Evolutionary conservation across 306 rosid genomes (phyloP), one percentile per base, ranked within the genome.

Genomic region (Vigna reflexopilosa): DNA sequence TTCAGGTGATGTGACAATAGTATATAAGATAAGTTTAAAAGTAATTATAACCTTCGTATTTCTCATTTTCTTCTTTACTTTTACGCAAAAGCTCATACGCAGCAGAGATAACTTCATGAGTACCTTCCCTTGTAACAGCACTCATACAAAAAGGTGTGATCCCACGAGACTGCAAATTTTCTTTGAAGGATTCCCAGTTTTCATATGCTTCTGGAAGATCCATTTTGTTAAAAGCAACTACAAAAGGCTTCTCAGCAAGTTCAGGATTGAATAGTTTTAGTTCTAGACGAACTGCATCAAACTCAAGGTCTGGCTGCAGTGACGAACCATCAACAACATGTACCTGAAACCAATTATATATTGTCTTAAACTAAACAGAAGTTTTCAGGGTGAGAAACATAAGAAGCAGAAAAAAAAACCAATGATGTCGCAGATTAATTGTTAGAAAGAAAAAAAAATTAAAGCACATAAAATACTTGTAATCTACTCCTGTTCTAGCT

Each of bases 131-230:
- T 83, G 87, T 85, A 73, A 85, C 89, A 51, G 98, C 93, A 68
- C 98, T 92, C 91, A 92, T 92, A 83, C 97, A 89, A 81, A 89
- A 92, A 77, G 94, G 81, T 64, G 82, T 84, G 73, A 92, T 78
- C 80, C 98, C 98, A 3, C 64, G 88, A 73, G 90, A 88, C 84
- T 87, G 88, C 64, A 95, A 82, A 79, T 52, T 88, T 74, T 87
- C 87, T 87, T 86, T 89, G 88, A 92, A 95, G 47, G 87, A 89
- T 69, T 83, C 81, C 97, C 98, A 95, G 76, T 87, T 91, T 81
- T 91, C 91, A 71, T 83, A 81, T 51, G 94, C 97, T 85, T 95
- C 99, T n/a, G 94, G 98, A 85, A 93, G 97, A 83, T 95, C 99
- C 97, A 95, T 93, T 80, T 95, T 93, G 82, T 95, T 93, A 77